Base-by-base conservation (phyloP, 106 monocot species). In the Iris macrosiphon region DNA sequence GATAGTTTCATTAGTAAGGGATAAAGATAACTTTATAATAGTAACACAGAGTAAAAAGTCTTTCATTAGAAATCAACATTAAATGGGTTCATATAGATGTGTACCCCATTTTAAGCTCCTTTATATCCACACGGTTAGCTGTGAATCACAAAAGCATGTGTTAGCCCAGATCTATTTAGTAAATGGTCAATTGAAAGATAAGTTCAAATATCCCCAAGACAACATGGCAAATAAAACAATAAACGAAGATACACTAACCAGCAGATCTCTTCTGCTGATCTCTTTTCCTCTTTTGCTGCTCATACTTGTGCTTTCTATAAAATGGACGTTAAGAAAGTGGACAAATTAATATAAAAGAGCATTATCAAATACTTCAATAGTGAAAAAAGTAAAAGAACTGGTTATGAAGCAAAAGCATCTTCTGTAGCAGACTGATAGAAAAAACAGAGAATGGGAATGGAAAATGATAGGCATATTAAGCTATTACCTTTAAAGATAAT, bases 71-170 rank as follows among this genome's bases (percentile, higher is more conserved):
- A n/a, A n/a, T n/a, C n/a, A n/a, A n/a, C n/a, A n/a, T n/a, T n/a
- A n/a, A n/a, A n/a, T n/a, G n/a, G n/a, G n/a, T n/a, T n/a, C n/a
- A 50, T 34, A 18, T 31, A 33, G 10, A 55, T 3, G 11, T 45
- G 7, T 73, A 96, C 96, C 96, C 86, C 96, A 96, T 85, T 71
- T 96, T 96, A 37, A 96, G 57, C 42, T 96, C 96, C 68, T 96
- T 96, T n/a, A 82, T 59, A 60, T 86, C 92, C 77, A 82, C 62
- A 16, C 90, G 85, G 14, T 43, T 86, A 22, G 82, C 96, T 90
- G 86, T 68, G 80, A 38, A 59, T 42, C 0, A 43, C 22, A 66
- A 41, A 40, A 66, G 22, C 13, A 63, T 49, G 18, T 40, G 28
- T 29, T 15, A 71, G 34, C 54, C 14, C 23, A 17, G 27, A 6